Percentiles rank a stretch among this genome's conserved stretches.
Evolutionary conservation across 148 eudicot species (phyloP).

Genomic region (Chenopodium album): DNA sequence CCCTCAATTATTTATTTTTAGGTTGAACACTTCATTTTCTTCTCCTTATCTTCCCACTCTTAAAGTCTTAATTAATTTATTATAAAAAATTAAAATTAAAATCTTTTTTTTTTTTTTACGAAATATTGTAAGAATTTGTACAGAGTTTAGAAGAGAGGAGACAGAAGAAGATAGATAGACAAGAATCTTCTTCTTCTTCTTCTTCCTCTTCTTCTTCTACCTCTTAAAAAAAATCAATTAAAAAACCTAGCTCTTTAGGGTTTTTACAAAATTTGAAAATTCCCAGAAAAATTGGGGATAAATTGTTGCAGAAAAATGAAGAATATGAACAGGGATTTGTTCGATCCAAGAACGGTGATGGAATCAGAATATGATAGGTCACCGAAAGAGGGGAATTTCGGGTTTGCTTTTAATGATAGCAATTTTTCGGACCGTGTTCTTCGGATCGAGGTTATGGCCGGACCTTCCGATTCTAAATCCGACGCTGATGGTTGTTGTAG

Average conservation of each 20-base stretch:
- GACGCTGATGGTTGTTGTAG: slow-evolving; percentile 50
- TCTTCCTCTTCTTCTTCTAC: neutral
- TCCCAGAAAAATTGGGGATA: neutral
- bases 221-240: neutral
- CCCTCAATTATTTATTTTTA: neutral
- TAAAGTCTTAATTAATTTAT: neutral
- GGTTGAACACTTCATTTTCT: neutral
- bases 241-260: slow-evolving; percentile 22
- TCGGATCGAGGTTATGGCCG: slow-evolving; percentile 71
- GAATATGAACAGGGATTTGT: slow-evolving; percentile 50
- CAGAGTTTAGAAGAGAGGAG: neutral
- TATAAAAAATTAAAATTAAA: neutral
- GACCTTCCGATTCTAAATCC: slow-evolving; percentile 42
- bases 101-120: neutral
- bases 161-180: slow-evolving; percentile 17
- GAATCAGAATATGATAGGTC: slow-evolving; percentile 48
- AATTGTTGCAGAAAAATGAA: slow-evolving; percentile 11
- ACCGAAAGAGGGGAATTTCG: slow-evolving; percentile 62
- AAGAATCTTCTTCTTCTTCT: slow-evolving; percentile 12
- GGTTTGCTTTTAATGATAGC: slow-evolving; percentile 82
- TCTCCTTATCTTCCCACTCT: neutral
- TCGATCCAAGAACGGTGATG: slow-evolving; percentile 72
- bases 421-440: slow-evolving; percentile 82
- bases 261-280: slow-evolving; percentile 1
- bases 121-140: neutral